Evolutionary conservation across 1,284 basidiomycete species (phyloP).

Genomic region (Marasmius tenuissimus): DNA sequence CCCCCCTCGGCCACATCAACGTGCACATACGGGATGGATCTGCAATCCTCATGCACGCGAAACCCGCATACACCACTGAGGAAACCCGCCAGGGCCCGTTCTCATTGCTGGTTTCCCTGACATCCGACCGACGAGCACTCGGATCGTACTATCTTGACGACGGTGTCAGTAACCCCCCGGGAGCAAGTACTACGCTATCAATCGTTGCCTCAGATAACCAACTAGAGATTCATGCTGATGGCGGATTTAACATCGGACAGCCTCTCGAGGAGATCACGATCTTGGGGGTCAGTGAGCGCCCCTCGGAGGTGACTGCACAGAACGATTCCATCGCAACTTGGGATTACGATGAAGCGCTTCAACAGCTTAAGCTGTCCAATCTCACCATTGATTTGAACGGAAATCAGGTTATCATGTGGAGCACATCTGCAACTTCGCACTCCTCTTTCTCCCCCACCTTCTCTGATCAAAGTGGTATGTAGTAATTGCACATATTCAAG

Average conservation of each 20-base stretch:
- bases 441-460: background rate
- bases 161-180: conserved; percentile 54
- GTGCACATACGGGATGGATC: conserved; percentile 65
- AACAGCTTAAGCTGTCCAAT: background rate
- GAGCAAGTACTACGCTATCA: conserved; percentile 43
- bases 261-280: conserved; percentile 46
- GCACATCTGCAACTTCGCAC: background rate
- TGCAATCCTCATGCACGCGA: conserved; percentile 55
- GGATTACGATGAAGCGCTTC: background rate
- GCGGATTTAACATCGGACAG: conserved; percentile 42
- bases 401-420: background rate
- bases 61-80: conserved; percentile 57
- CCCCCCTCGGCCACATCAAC: conserved; percentile 69
- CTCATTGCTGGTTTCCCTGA: conserved; percentile 54
- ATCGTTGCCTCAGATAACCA: conserved; percentile 33
- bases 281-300: conserved; percentile 41
- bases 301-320: conserved; percentile 32
- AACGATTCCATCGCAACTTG: background rate
- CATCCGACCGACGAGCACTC: conserved; percentile 43
- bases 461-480: background rate
- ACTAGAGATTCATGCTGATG: conserved; percentile 38
- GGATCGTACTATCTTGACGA: conserved; percentile 67
- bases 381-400: background rate
- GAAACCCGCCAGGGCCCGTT: conserved; percentile 58
- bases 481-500: background rate